Conservation (phyloP, 257 asterid species). For the Euphrasia confusa region DNA sequence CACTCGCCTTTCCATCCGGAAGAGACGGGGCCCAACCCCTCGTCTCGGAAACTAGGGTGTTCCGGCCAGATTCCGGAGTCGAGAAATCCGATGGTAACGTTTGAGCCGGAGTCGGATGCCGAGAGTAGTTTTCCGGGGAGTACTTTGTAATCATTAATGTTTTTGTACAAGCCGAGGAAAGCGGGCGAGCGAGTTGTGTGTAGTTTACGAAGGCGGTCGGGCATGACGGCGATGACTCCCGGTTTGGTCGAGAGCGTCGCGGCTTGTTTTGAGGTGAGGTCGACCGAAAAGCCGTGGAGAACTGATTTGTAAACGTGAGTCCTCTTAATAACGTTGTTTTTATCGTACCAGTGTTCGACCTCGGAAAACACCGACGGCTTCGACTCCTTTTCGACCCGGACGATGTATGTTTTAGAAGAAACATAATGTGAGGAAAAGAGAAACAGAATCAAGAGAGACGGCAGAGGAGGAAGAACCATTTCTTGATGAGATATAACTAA, state of each 20-base stretch:
- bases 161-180: background rate
- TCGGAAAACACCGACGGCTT: slow-evolving; percentile 22
- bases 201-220: too few relatives aligned
- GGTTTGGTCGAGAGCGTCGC: too few relatives aligned
- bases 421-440: too few relatives aligned
- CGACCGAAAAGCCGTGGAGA: slow-evolving; percentile 45
- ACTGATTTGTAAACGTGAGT: slow-evolving; percentile 62
- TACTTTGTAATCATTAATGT: background rate
- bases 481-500: too few relatives aligned
- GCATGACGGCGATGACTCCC: too few relatives aligned
- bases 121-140: slow-evolving; percentile 33
- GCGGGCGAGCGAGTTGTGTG: too few relatives aligned
- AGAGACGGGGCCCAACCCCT: slow-evolving; percentile 62
- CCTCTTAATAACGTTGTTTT: too few relatives aligned
- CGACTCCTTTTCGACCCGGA: too few relatives aligned
- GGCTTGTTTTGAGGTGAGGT: too few relatives aligned
- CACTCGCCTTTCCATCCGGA: slow-evolving; percentile 71
- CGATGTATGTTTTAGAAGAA: too few relatives aligned
- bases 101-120: slow-evolving; percentile 64
- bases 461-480: too few relatives aligned
- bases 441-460: background rate
- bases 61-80: slow-evolving; percentile 88
- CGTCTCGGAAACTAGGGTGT: slow-evolving; percentile 57
- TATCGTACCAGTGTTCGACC: slow-evolving; percentile 60
- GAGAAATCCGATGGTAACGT: slow-evolving; percentile 59